Base-by-base conservation (phyloP, 2,329 filamentous ascomycete species). In the Aspergillus sp. region DNA sequence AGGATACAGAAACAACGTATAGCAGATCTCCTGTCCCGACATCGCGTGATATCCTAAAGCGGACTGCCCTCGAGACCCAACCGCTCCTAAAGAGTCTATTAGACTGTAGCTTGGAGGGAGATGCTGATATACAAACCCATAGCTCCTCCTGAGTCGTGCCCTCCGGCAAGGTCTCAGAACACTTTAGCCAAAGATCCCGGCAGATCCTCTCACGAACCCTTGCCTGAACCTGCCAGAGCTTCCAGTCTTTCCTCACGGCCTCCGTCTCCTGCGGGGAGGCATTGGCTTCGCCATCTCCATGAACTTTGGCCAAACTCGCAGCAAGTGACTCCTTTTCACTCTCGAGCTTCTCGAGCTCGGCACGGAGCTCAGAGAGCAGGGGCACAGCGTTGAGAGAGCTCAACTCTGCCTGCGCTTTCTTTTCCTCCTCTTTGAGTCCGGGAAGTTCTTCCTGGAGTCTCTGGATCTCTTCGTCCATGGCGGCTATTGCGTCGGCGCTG, bases 341-440 rank as follows among this genome's bases (percentile, higher is more conserved):
- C 61, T 82, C 78, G 5, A 88, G 74, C 2, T 71, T 71, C 7
- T 68, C 63, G 7, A 87, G 78, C 7, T 72, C 71, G 17, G 75
- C 63, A 8, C 80, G 76, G 19, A 89, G 79, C 41, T 85, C 81
- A 0, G 79, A 71, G 2, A 84, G 81, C 17, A 84, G 82, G 17
- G 86, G 79, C 11, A 80, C 80, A 11, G 79, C 76, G 48, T 77
- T 77, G 9, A 86, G 76, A 1, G 78, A 73, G 6, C 78, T 74
- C 46, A 86, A 77, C 3, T 80, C 75, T 23, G 73, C 68, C 63
- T 82, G 83, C n/a, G 84, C 76, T 9, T 76, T 74, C 63, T 85
- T 84, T 67, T 85, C 80, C 17, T 78, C 76, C 7, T 72, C 67
- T 63, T 80, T 82, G 19, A 85, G 74, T 1, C 68, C 67, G 2